phyloP scores from a whole-genome alignment of 2,329 filamentous ascomycete species.

The Claviceps sp. region DNA sequence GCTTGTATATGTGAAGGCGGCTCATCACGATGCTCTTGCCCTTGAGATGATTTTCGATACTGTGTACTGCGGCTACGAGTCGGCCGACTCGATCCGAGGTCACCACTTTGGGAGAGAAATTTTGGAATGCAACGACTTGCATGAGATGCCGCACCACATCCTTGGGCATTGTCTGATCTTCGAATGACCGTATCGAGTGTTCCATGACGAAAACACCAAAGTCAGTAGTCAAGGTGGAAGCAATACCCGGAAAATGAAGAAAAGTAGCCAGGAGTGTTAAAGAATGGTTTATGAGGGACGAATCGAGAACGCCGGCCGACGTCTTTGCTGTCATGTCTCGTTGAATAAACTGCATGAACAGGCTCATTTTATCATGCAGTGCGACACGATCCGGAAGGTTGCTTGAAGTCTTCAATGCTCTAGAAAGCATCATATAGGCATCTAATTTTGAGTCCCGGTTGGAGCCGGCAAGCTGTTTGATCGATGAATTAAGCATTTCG shows the following conservation, averaged over 20 bases:
- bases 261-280: conserved; percentile 67
- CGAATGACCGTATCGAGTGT: conserved; percentile 60
- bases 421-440: conserved; percentile 70
- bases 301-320: conserved; percentile 43
- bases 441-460: conserved; percentile 65
- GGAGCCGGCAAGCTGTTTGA: conserved; percentile 64
- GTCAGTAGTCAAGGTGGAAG: conserved; percentile 58
- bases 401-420: conserved; percentile 67
- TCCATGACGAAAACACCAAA: conserved; percentile 74
- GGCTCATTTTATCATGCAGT: conserved; percentile 60
- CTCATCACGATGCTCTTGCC: conserved; percentile 73
- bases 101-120: conserved; percentile 63
- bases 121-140: conserved; percentile 68
- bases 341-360: conserved; percentile 70
- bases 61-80: conserved; percentile 57
- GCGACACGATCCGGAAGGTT: conserved; percentile 64
- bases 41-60: conserved; percentile 57
- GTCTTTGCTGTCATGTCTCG: conserved; percentile 60
- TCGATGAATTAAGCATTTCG: conserved; percentile 73
- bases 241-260: conserved; percentile 59
- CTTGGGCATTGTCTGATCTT: conserved; percentile 58
- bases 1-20: conserved; percentile 66
- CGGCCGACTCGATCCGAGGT: conserved; percentile 55
- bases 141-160: conserved; percentile 67
- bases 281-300: conserved; percentile 62